Conservation (phyloP, 345 rosid species). For the Mangifera indica region DNA sequence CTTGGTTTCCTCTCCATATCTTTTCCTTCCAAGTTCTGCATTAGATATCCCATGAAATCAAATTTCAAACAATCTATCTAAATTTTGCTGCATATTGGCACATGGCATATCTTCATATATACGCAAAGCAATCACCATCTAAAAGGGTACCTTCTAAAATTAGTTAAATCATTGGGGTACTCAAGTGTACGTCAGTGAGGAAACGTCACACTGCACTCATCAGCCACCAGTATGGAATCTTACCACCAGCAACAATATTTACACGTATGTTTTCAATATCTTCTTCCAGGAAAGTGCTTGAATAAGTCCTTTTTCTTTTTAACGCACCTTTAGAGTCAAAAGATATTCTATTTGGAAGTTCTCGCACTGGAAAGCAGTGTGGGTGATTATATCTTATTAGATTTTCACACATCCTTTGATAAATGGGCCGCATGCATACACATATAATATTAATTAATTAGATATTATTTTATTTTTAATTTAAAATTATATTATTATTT, state of each 20-base stretch:
- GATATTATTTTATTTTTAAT: too few relatives aligned
- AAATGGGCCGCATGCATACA: too few relatives aligned
- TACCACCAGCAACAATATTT: not conserved
- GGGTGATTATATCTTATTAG: not conserved
- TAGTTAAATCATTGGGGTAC: not conserved
- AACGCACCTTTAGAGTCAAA: not conserved
- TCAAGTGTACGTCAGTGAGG: not conserved
- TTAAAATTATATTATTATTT: too few relatives aligned
- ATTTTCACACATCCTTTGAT: too few relatives aligned
- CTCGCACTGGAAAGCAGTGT: too few relatives aligned
- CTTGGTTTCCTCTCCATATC: constrained; percentile 15
- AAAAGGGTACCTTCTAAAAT: not conserved
- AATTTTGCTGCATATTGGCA: not conserved
- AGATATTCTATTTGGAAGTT: not conserved
- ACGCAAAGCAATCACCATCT: too few relatives aligned
- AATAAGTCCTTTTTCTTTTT: not conserved
- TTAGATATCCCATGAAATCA: not conserved
- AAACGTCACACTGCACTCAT: not conserved
- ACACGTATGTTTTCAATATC: not conserved
- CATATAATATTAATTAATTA: too few relatives aligned
- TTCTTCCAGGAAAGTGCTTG: not conserved
- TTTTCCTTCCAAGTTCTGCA: not conserved
- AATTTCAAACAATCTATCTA: not conserved
- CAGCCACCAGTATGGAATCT: constrained; percentile 4
- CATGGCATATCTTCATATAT: not conserved